Evolutionary conservation across 2,329 filamentous ascomycete species (phyloP).

Genomic region (Paecilomyces dactylethromorphus): DNA sequence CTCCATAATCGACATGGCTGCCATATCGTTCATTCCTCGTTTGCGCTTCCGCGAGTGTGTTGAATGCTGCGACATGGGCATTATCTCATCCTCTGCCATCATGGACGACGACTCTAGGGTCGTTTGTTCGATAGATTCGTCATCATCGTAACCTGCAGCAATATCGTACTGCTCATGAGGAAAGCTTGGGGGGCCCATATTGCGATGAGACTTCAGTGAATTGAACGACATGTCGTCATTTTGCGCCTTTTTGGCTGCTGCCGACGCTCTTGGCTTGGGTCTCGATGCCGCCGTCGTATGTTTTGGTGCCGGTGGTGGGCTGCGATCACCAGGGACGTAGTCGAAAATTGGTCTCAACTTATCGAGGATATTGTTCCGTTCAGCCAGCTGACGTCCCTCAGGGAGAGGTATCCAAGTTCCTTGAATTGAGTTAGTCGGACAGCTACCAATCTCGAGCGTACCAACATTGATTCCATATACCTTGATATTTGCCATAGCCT

Average conservation of each 20-base stretch:
- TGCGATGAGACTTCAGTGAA: slow-evolving; percentile 22
- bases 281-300: slow-evolving; percentile 71
- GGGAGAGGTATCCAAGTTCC: slow-evolving; percentile 93
- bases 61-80: slow-evolving; percentile 61
- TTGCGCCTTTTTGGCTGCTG: slow-evolving; percentile 51
- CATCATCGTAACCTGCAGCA: slow-evolving; percentile 60
- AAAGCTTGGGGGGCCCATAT: slow-evolving; percentile 29
- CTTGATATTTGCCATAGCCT: slow-evolving; percentile 98
- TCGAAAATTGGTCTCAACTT: slow-evolving; percentile 84
- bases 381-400: slow-evolving; percentile 72
- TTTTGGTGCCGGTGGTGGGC: slow-evolving; percentile 87
- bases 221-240: slow-evolving; percentile 23
- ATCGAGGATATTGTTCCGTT: slow-evolving; percentile 79
- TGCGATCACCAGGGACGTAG: slow-evolving; percentile 74
- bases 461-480: slow-evolving; percentile 36
- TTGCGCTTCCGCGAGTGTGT: slow-evolving; percentile 64
- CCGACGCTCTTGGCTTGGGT: slow-evolving; percentile 64
- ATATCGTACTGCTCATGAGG: slow-evolving; percentile 62
- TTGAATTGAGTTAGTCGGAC: slow-evolving; percentile 26
- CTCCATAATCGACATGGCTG: slow-evolving; percentile 53
- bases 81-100: slow-evolving; percentile 74
- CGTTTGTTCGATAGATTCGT: slow-evolving; percentile 75
- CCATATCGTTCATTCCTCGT: slow-evolving; percentile 59
- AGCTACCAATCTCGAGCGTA: background rate
- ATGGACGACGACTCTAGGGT: slow-evolving; percentile 80